Evolutionary conservation across 2,329 filamentous ascomycete genomes (phyloP).

Genomic region (Cladorrhinum sp.): DNA sequence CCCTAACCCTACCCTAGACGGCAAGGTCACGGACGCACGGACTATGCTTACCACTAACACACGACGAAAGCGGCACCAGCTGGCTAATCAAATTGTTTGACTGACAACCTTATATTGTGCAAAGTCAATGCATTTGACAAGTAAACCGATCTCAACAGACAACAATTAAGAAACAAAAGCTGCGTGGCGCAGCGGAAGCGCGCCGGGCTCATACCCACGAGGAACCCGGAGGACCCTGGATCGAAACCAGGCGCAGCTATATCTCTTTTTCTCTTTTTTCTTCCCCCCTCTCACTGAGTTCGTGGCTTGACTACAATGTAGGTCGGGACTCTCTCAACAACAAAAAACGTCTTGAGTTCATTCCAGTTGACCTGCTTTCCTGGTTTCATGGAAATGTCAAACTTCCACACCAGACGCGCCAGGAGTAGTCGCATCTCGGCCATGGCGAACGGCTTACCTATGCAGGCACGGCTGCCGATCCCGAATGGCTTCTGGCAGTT

Average conservation of each 20-base stretch:
- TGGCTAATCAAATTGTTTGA: no score
- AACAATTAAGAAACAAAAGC: constrained; percentile 2
- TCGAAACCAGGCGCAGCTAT: constrained; percentile 10
- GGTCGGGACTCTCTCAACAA: background rate
- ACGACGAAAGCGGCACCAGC: no score
- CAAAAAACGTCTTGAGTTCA: constrained; percentile 4
- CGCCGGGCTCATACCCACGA: constrained; percentile 9
- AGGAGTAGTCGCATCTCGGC: constrained; percentile 6
- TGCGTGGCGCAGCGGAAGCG: constrained; percentile 10
- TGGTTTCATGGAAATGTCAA: background rate
- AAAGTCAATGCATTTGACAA: background rate
- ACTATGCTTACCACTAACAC: no score
- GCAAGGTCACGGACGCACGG: no score
- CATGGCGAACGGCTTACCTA: background rate
- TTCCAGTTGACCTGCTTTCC: constrained; percentile 2
- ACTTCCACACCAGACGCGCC: constrained; percentile 8
- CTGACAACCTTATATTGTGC: background rate
- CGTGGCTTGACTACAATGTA: constrained; percentile 1
- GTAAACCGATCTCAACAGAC: background rate
- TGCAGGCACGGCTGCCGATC: background rate
- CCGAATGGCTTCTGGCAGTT: constrained; percentile 3
- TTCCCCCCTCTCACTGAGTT: background rate
- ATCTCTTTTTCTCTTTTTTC: background rate
- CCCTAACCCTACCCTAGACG: no score
- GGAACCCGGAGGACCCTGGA: constrained; percentile 9